Base-by-base conservation (phyloP, 805 yeast species). In the Starmerella floris region DNA sequence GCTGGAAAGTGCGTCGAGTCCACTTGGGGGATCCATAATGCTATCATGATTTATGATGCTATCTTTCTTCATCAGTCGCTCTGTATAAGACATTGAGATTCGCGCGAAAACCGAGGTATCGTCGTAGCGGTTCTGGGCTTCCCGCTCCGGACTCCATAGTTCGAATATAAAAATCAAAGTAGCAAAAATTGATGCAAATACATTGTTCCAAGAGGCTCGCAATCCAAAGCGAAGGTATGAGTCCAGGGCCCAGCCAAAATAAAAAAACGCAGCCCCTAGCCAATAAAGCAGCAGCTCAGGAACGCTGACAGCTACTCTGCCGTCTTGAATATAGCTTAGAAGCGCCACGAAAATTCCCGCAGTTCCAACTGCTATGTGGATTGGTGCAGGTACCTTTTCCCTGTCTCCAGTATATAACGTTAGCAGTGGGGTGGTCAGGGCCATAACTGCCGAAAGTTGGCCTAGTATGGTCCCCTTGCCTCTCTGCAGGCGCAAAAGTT, bases 261-360 rank as follows among this genome's bases (percentile, higher is more conserved):
- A 42, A 15, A 48, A 43, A 9, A 44, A 37, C 8, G 42, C 27
- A 40, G 46, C 35, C 4, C 41, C 44, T 11, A 41, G 28, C 56
- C 57, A 54, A 46, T 52, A 54, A 11, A 52, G 36, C 10, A 53
- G 47, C 8, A 52, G 25, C 30, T 52, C 56, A 10, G 51, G 30
- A 17, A 45, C 31, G 39, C 49, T 43, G 1, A 54, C 56, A 10
- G 35, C 32, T 1, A 53, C 55, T 8, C 56, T 49, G 32, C 58
- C 58, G 33, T 54, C 58, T 41, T 54, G 54, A n/a, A 49, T 45
- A 31, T 23, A 27, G 21, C 49, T 50, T 13, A 50, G 39, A 16
- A 37, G 17, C 0, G 52, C 51, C 0, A 37, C 50, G 9, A 44
- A 16, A 3, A 37, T 42, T 1, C 48, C 47, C 15, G 28, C 45